These are phyloP conservation scores for Fonsecaea erecta DNA, from an alignment of 2,329 filamentous ascomycete species.

Conservation along the genomic window DNA sequence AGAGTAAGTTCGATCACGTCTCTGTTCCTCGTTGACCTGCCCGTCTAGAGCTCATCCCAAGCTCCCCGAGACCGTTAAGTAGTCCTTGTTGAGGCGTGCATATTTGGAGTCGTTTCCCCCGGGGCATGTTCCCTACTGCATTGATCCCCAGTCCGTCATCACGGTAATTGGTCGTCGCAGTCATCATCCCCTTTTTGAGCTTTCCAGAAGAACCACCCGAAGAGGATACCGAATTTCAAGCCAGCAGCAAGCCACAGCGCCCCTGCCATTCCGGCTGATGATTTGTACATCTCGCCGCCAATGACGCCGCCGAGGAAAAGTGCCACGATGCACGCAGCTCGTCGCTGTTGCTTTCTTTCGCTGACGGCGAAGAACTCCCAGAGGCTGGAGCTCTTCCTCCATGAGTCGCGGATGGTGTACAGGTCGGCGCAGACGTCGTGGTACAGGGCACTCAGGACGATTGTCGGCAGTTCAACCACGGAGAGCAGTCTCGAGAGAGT, in stretches of 20 bases:
- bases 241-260: slow-evolving; percentile 51
- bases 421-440: slow-evolving; percentile 53
- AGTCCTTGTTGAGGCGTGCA: neutral
- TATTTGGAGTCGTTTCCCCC: neutral
- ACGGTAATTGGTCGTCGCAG: neutral
- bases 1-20: neutral
- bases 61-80: neutral
- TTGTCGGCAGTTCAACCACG: slow-evolving; percentile 52
- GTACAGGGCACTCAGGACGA: slow-evolving; percentile 53
- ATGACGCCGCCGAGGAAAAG: slow-evolving; percentile 49
- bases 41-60: neutral
- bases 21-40: neutral
- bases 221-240: slow-evolving; percentile 46
- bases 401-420: slow-evolving; percentile 40
- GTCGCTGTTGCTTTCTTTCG: slow-evolving; percentile 35
- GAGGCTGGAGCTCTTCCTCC: slow-evolving; percentile 47
- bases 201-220: slow-evolving; percentile 48
- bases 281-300: slow-evolving; percentile 51
- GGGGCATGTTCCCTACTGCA: no score
- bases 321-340: slow-evolving; percentile 45
- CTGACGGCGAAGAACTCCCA: slow-evolving; percentile 40
- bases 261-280: slow-evolving; percentile 48
- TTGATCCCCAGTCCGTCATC: neutral
- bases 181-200: neutral
- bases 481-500: slow-evolving; percentile 48